Evolutionary conservation across 148 eudicot species (phyloP), one percentile per base, ranked within the genome.

Genomic region (Amaranthus palmeri): DNA sequence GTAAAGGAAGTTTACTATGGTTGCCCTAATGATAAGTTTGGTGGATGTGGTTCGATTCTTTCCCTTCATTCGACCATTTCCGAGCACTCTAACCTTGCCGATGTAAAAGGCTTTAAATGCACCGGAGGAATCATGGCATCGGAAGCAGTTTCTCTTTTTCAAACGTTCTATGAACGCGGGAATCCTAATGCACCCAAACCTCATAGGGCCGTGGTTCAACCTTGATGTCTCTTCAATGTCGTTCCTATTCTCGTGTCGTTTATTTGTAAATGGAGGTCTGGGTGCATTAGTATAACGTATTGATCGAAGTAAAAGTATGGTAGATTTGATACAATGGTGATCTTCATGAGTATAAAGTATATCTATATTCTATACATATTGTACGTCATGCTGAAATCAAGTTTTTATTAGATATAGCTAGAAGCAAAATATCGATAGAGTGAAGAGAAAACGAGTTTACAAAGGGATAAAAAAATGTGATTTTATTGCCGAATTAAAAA

Each of bases 161-260:
- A 86, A 81, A 77, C 69, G 52, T 93, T 93, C 71, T 91, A 93
- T 81, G 98, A 93, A 81, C 96, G 90, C 54, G 96, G 98, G 65
- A 93, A 93, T 77, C 98, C 98, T 65, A 93, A 89, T 76, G 95
- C 96, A 67, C 92, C 97, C 52, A 89, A 92, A 75, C 96, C 97
- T 84, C 97, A 92, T 60, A 85, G 96, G 68, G 81, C 86, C 36
- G 73, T 80, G 49, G 76, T 79, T 76, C 87, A 78, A 45, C 52
- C 74, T n/a, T 73, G 53, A 74, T 40, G n/a, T 18, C 51, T 68
- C 42, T 11, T 40, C 71, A 45, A 47, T 41, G 69, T 54, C 65
- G n/a, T 43, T 57, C 54, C 14, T 4, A 1, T 10, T 48, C 41
- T 53, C 11, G 42, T 48, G 7, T 17, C 15, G 42, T n/a, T 25